Evolutionary conservation across 257 asterid species (phyloP), one percentile per base, ranked within the genome.

Genomic region (Forsythia suspensa): DNA sequence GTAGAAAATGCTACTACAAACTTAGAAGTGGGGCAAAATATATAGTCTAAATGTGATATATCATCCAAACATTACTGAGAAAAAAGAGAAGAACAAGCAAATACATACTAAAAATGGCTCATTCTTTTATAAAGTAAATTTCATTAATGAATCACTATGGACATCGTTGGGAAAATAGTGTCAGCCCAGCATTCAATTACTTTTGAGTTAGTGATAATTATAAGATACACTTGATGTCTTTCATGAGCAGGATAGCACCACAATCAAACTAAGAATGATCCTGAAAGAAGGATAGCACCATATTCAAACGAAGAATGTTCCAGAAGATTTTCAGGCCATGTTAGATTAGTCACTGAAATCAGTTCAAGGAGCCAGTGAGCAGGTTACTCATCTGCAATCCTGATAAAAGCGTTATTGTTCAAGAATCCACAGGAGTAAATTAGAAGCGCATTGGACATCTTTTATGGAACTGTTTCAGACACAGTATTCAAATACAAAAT

Each of bases 11-110:
- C n/a, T 13, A 40, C 40, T 16, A 29, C 20, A 57, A 36, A 55
- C 36, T 24, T 43, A 70, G 8, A 75, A 82, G 11, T 55, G n/a
- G n/a, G 12, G 73, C 73, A 59, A 34, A 15, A 77, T 37, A 13
- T 11, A 3, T 4, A 48, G 57, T 48, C 6, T 1, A 42, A 1
- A 48, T 3, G n/a, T 48, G 4, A 3, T 48, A 13, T 48, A 48
- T 48, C 13, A 48, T 48, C 18, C 57, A 48, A 48, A 48, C 57
- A 48, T 13, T 15, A 48, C 10, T 46, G 57, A 10, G n/a, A 12
- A 48, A 48, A 48, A 48, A 12, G 12, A 48, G 16, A 48, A 46
- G 55, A 48, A 43, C 52, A 37, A 44, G 51, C 69, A 36, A 20
- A 77, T 44, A 44, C 55, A 51, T 38, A 7, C 3, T 18, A 5